A percentile compares a stretch with the other conserved stretches of the same genome.
Conservation (phyloP, 768 basidiomycete genomes). For the Serendipita vermifera region DNA sequence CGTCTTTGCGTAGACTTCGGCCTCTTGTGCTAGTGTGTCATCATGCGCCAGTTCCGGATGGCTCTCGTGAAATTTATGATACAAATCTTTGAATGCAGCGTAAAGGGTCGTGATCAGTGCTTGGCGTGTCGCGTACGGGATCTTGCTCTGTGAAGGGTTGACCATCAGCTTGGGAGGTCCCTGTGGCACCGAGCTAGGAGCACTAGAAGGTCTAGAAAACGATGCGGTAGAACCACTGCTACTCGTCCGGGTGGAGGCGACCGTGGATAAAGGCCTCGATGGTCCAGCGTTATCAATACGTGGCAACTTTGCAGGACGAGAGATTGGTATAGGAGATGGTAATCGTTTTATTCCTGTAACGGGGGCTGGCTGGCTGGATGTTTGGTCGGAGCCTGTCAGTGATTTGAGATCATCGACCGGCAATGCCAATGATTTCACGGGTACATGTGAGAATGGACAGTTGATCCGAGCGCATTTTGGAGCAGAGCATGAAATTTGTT, state of each 20-base stretch:
- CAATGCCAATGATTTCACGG: background rate
- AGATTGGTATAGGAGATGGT: constrained; percentile 16
- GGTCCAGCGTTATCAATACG: constrained; percentile 15
- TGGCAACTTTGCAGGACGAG: constrained; percentile 9
- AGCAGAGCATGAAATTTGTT: constrained; percentile 47
- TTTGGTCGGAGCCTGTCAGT: background rate
- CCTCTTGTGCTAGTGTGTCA: constrained; percentile 72
- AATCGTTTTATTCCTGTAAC: constrained; percentile 8
- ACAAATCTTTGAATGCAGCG: constrained; percentile 58
- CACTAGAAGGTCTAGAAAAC: too few species aligned
- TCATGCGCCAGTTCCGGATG: constrained; percentile 56
- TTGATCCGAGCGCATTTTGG: constrained; percentile 22
- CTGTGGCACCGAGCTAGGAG: too few species aligned
- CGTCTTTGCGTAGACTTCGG: constrained; percentile 60
- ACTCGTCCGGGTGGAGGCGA: constrained; percentile 13
- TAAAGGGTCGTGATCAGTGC: constrained; percentile 63
- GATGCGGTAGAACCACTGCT: too few species aligned
- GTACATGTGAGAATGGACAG: constrained; percentile 57
- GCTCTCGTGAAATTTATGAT: constrained; percentile 38
- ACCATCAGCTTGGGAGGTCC: constrained; percentile 51
- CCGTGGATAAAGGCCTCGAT: constrained; percentile 26
- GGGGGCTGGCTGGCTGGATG: background rate
- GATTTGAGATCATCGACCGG: background rate
- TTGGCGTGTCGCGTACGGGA: constrained; percentile 57
- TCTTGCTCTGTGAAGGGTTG: constrained; percentile 53